These are phyloP conservation scores for Cutaneotrichosporon spelunceum DNA, from an alignment of 1,284 basidiomycete genomes.

Conservation along the genomic window DNA sequence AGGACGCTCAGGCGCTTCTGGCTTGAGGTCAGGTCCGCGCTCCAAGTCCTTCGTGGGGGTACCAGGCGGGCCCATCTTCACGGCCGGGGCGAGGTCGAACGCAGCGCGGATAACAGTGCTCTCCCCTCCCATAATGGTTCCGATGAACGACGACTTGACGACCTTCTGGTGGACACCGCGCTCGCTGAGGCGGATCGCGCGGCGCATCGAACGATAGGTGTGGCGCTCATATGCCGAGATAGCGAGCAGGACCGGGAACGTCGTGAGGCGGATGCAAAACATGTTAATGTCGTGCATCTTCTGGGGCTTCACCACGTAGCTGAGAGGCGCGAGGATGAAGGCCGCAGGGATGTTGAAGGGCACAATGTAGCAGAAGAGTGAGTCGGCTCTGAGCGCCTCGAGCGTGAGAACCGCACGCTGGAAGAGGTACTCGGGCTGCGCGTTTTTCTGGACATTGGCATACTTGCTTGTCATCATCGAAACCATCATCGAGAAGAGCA, in stretches of 20 bases:
- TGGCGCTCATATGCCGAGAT: slow-evolving; percentile 78
- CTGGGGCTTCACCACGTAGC: slow-evolving; percentile 48
- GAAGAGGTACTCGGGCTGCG: slow-evolving; percentile 79
- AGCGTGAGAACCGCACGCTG: slow-evolving; percentile 82
- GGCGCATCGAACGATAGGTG: slow-evolving; percentile 27
- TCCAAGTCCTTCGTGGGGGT: slow-evolving; percentile 12
- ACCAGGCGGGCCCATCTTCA: slow-evolving; percentile 17
- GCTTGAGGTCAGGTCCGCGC: not conserved
- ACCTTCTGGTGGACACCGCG: slow-evolving; percentile 24
- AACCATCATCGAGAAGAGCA: slow-evolving; percentile 65
- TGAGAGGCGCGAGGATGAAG: slow-evolving; percentile 69
- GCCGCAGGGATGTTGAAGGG: slow-evolving; percentile 63
- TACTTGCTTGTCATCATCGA: slow-evolving; percentile 83
- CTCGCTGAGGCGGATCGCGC: slow-evolving; percentile 29
- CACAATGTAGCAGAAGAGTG: slow-evolving; percentile 84
- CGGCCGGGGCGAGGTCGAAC: slow-evolving; percentile 42
- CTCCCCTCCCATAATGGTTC: slow-evolving; percentile 40
- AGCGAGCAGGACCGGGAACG: slow-evolving; percentile 70
- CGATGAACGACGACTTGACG: not conserved
- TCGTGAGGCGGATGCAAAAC: slow-evolving; percentile 74
- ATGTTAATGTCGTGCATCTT: slow-evolving; percentile 75
- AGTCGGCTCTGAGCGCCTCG: slow-evolving; percentile 84
- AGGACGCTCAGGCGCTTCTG: slow-evolving; percentile 5
- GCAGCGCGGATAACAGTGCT: slow-evolving; percentile 44
- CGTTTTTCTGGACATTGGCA: slow-evolving; percentile 75